Evolutionary conservation across 2,329 filamentous ascomycete genomes (phyloP), one percentile per base, ranked within the genome.

Genomic region (Microsporum audouinii): DNA sequence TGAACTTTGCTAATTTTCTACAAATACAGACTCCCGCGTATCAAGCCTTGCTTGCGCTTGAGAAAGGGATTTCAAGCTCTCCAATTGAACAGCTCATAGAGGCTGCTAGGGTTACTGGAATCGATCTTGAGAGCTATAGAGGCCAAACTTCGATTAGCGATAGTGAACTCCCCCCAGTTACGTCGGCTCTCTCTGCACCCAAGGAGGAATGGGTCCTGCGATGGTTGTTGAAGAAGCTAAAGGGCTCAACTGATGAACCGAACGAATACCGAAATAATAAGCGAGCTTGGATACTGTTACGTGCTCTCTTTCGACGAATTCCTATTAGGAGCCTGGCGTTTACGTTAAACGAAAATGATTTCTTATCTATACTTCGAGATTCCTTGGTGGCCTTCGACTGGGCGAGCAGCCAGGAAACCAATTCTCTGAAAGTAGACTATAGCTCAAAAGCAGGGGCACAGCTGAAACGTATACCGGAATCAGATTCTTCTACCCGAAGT

Each of bases 311-410:
- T 59, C 84, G 85, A 67, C 79, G 84, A n/a, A 82, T 92, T 17
- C 86, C 88, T 0, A 76, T 84, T 0, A 85, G 87, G 53, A 85
- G 84, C 8, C 78, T 89, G 29, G 88, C 88, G 6, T 84, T 85
- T 62, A 84, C 88, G 2, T 78, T 95, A 5, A 84, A 83, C 27
- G 85, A 91, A 62, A 80, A 86, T 61, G 81, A 83, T 53, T 89
- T 95, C 59, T 74, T 88, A 38, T 73, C 75, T 0, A 81, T 89
- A 7, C 71, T 95, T 47, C 83, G 86, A 66, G 81, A 84, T 66
- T 83, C 86, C 0, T 73, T 91, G 56, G 79, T 82, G 56, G 86
- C 90, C 58, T 65, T 76, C 65, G 68, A 70, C 6, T 33, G 5
- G 12, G 14, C 31, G 49, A 14, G 14, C 7, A 36, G 31, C 34